Conservation (phyloP, 306 rosid genomes). For the Vicia faba region DNA sequence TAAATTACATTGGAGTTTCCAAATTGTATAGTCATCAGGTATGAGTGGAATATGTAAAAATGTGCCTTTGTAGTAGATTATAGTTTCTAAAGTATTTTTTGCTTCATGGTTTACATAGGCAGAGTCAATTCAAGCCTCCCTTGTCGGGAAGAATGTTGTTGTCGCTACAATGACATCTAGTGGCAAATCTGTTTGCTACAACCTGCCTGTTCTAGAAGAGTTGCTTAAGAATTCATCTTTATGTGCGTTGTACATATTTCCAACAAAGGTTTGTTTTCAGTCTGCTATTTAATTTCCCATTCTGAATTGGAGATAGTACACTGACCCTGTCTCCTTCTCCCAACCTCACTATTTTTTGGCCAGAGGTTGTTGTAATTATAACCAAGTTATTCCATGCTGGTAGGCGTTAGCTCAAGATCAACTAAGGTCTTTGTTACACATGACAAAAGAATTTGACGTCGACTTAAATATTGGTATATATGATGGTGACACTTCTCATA, state of each 20-base stretch:
- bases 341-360: not conserved
- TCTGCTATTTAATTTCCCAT: constrained; percentile 16
- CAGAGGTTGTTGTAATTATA: constrained; percentile 17
- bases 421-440: constrained; percentile 66
- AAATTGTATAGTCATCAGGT: constrained; percentile 93
- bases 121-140: constrained; percentile 76
- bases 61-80: constrained; percentile 20
- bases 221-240: constrained; percentile 57
- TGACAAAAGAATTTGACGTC: constrained; percentile 64
- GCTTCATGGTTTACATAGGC: constrained; percentile 49
- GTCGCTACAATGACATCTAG: constrained; percentile 96
- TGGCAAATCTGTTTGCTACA: constrained; percentile 95
- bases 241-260: constrained; percentile 86
- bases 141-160: constrained; percentile 71
- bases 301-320: constrained; percentile 10
- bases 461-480: constrained; percentile 77
- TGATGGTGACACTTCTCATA: constrained; percentile 84
- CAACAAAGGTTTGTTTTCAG: constrained; percentile 76
- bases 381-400: constrained; percentile 37
- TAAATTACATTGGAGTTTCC: constrained; percentile 63
- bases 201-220: constrained; percentile 77
- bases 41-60: constrained; percentile 36
- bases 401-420: constrained; percentile 99
- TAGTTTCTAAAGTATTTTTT: constrained; percentile 33
- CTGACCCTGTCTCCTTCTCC: not conserved